These are phyloP conservation scores for Thozetella sp. DNA, from an alignment of 495 filamentous ascomycete species.

Conservation along the genomic window DNA sequence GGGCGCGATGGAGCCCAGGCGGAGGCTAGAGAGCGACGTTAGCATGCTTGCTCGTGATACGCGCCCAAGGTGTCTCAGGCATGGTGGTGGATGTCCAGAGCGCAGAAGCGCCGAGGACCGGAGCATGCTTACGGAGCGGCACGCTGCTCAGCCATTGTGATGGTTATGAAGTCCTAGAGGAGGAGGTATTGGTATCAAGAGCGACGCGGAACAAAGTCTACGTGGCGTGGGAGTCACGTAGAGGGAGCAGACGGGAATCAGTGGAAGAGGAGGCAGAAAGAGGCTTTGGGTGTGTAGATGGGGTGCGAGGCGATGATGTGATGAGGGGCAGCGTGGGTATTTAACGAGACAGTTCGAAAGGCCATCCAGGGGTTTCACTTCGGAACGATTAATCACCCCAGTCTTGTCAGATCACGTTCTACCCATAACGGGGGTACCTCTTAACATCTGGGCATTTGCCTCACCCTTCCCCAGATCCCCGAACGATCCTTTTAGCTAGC, in stretches of 20 bases:
- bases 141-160: conserved; percentile 54
- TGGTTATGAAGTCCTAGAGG: conserved; percentile 7
- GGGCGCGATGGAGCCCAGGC: conserved; percentile 86
- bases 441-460: too few species aligned
- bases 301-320: conserved; percentile 2
- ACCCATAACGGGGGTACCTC: too few species aligned
- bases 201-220: neutral
- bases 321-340: conserved; percentile 14
- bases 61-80: neutral
- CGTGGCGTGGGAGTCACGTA: too few species aligned
- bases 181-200: conserved; percentile 2
- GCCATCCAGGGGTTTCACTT: too few species aligned
- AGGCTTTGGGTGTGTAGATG: conserved; percentile 2
- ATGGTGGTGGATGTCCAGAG: neutral
- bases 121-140: conserved; percentile 48
- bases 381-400: too few species aligned
- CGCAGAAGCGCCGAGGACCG: neutral
- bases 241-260: neutral
- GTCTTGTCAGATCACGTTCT: too few species aligned
- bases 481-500: too few species aligned
- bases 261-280: conserved; percentile 1
- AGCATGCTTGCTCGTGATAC: conserved; percentile 7
- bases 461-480: too few species aligned
- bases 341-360: conserved; percentile 10
- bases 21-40: conserved; percentile 55